Evolutionary conservation across 2,329 filamentous ascomycete genomes (phyloP).

Genomic region (Cercospora nicotianae): DNA sequence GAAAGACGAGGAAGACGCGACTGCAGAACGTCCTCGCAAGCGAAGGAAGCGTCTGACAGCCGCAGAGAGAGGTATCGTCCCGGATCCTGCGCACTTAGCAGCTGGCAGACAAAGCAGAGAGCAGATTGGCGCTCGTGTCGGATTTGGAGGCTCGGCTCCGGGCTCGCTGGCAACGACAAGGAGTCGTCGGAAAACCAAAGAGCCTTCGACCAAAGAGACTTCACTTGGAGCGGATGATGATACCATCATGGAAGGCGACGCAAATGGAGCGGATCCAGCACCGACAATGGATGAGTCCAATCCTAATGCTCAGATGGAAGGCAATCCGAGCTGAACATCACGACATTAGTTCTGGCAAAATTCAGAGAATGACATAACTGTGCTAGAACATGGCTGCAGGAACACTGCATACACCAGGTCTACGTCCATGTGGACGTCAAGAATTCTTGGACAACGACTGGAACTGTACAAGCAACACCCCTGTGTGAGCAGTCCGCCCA

Average conservation of each 20-base stretch:
- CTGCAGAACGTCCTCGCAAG: slow-evolving; percentile 13
- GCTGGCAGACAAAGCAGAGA: slow-evolving; percentile 3
- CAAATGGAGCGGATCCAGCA: not conserved
- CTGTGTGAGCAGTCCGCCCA: not conserved
- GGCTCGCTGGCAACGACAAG: slow-evolving; percentile 2
- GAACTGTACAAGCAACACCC: not conserved
- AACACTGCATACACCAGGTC: not conserved
- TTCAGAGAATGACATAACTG: not conserved
- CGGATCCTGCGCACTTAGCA: not conserved
- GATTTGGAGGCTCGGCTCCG: slow-evolving; percentile 7
- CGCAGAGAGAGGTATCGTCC: slow-evolving; percentile 12
- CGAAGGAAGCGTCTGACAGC: slow-evolving; percentile 19
- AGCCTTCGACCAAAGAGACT: not conserved
- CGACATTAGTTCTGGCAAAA: not conserved
- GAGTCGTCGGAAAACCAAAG: not conserved
- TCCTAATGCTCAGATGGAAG: not conserved
- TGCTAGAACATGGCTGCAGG: not conserved
- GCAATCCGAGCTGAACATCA: not conserved
- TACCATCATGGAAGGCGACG: not conserved
- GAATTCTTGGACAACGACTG: not conserved
- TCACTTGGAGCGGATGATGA: not conserved
- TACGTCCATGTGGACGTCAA: not conserved
- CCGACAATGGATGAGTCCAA: not conserved
- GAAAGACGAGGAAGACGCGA: slow-evolving; percentile 12
- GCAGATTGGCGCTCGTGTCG: slow-evolving; percentile 8